Evolutionary conservation across 768 basidiomycete genomes (phyloP), one percentile per base, ranked within the genome.

Genomic region (Trametes cinnabarina): DNA sequence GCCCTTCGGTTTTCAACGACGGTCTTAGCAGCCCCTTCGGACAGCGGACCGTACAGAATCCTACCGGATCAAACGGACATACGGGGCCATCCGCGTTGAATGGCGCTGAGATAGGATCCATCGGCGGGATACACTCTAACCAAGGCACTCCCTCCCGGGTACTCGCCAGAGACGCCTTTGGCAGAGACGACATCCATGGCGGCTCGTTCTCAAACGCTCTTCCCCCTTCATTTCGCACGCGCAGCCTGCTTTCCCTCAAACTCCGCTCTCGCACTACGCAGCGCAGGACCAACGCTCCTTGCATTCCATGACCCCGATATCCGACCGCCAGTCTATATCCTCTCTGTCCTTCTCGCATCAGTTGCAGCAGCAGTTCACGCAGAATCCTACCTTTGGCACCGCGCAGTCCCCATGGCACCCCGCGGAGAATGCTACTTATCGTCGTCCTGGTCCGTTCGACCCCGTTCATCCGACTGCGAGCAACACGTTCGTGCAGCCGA

Each of bases 401-500:
- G 19, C 58, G 10, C 61, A 63, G 23, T 63, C 66, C 3, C 63
- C 65, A 8, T 68, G 68, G 66, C 55, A 57, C 15, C 22, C 57
- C 3, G 64, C 60, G 20, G 64, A 66, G 4, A 17, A 47, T 20
- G 46, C 49, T 17, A 32, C 63, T 17, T 43, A 62, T 34, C 66
- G 67, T 23, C 74, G 77, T 8, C 71, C 73, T 17, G 74, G 73
- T 17, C 75, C 78, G 2, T 79, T 80, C 58, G 82, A 82, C 55
- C 60, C 67, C 4, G 63, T 66, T n/a, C 78, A 77, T 58, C 77
- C 80, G 9, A 77, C 77, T 22, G 63, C 71, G 8, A 60, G 64
- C 20, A 82, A 77, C 62, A 76, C 75, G 9, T 53, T 68, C 19
- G 55, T 61, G 22, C 66, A 47, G 39, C 57, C 66, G 10, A 53